A percentile compares a stretch with the other conserved stretches of the same genome.
Evolutionary conservation across 805 yeast species (phyloP).

Genomic region (Lipomyces lipofer): DNA sequence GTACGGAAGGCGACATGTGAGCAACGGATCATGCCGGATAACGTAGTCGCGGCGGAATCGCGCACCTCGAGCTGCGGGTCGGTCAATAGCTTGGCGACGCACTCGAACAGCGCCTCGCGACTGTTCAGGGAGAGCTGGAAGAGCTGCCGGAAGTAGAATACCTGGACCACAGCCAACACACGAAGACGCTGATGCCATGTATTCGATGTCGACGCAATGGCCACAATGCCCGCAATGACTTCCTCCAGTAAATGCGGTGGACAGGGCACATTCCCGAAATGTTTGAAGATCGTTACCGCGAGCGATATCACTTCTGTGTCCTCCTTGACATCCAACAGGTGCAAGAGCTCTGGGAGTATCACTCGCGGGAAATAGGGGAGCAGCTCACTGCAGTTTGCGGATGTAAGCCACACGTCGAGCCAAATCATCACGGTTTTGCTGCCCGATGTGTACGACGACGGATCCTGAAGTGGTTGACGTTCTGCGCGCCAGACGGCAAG

Average conservation of each 20-base stretch:
- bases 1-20: slow-evolving; percentile 48
- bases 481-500: slow-evolving; percentile 39
- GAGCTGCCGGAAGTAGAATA: slow-evolving; percentile 68
- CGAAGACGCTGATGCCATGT: slow-evolving; percentile 65
- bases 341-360: slow-evolving; percentile 69
- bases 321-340: slow-evolving; percentile 68
- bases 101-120: slow-evolving; percentile 50
- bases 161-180: slow-evolving; percentile 68
- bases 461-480: slow-evolving; percentile 22
- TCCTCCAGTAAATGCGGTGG: slow-evolving; percentile 45
- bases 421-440: slow-evolving; percentile 66
- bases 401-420: slow-evolving; percentile 54
- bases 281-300: slow-evolving; percentile 51
- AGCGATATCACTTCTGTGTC: slow-evolving; percentile 56
- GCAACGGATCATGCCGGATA: slow-evolving; percentile 80
- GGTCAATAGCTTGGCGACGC: slow-evolving; percentile 55
- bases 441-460: slow-evolving; percentile 55
- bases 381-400: slow-evolving; percentile 55
- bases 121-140: slow-evolving; percentile 53
- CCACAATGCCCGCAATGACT: slow-evolving; percentile 49
- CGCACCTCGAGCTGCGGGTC: slow-evolving; percentile 74
- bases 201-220: slow-evolving; percentile 41
- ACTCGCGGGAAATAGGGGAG: slow-evolving; percentile 53
- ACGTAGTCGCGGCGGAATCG: slow-evolving; percentile 65
- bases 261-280: slow-evolving; percentile 52